phyloP scores from a whole-genome alignment of 805 yeast species.

The Metschnikowia peoriensis region DNA sequence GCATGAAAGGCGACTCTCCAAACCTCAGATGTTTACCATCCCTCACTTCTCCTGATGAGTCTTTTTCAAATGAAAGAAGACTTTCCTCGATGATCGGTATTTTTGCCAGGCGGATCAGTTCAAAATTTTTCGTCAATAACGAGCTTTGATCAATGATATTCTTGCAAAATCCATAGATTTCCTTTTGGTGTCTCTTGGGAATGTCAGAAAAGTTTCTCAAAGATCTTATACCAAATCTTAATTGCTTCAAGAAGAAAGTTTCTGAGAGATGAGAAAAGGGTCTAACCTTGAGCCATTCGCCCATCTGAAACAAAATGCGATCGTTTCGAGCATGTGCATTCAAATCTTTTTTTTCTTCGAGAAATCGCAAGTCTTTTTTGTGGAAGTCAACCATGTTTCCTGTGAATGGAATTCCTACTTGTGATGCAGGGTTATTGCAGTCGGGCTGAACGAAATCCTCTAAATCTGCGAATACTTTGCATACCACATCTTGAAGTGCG shows the following conservation, averaged over 20 bases:
- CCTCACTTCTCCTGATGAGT: background rate
- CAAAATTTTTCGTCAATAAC: constrained; percentile 22
- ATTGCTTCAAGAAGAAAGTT: constrained; percentile 17
- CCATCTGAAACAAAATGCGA: constrained; percentile 24
- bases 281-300: constrained; percentile 37
- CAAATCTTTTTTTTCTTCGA: background rate
- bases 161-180: constrained; percentile 20
- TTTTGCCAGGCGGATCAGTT: constrained; percentile 13
- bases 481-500: background rate
- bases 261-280: constrained; percentile 34
- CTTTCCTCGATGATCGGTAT: constrained; percentile 13
- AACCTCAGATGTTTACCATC: constrained; percentile 2
- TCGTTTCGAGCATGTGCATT: constrained; percentile 6
- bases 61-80: background rate
- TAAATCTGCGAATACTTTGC: background rate
- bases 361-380: constrained; percentile 34
- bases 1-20: constrained; percentile 19
- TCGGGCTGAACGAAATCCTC: background rate
- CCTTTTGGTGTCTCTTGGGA: constrained; percentile 17
- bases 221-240: constrained; percentile 10
- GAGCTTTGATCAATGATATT: constrained; percentile 20
- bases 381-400: constrained; percentile 39
- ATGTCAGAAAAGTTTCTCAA: constrained; percentile 6
- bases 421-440: background rate
- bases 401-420: constrained; percentile 8